phyloP scores from a whole-genome alignment of 306 rosid genomes.

The Vachellia collinsii region DNA sequence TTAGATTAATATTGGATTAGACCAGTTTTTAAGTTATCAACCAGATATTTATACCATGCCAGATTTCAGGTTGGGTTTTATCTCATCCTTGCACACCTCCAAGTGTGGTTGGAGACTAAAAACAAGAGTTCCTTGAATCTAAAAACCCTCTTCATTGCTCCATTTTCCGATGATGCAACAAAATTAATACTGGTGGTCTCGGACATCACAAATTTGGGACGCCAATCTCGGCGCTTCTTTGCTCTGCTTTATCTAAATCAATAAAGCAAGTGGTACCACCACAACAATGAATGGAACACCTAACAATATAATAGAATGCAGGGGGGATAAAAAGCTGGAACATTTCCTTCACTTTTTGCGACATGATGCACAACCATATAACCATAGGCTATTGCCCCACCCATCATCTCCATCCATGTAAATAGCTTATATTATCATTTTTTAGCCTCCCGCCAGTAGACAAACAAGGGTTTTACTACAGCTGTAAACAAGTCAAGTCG shows the following conservation, averaged over 20 bases:
- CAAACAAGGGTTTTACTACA: not conserved
- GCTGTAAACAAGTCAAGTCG: not conserved
- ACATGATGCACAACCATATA: slow-evolving; percentile 45
- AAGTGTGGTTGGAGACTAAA: too few species aligned
- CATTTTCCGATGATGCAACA: slow-evolving; percentile 35
- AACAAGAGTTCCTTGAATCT: too few species aligned
- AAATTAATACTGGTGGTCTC: not conserved
- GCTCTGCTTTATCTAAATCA: slow-evolving; percentile 23
- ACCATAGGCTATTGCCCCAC: slow-evolving; percentile 28
- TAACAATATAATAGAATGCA: not conserved
- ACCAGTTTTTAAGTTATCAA: too few species aligned
- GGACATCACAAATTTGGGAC: slow-evolving; percentile 39
- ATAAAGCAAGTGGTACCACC: slow-evolving; percentile 29
- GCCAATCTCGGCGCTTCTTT: slow-evolving; percentile 60
- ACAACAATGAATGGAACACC: not conserved
- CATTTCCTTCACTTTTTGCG: slow-evolving; percentile 51
- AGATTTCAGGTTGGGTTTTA: too few species aligned
- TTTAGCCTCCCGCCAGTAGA: not conserved
- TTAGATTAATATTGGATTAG: too few species aligned
- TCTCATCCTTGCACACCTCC: too few species aligned
- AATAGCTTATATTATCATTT: not conserved
- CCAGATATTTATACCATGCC: too few species aligned
- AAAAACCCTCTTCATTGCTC: not conserved
- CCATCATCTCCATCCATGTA: not conserved
- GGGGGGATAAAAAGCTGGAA: slow-evolving; percentile 27